Conservation (phyloP, 2,329 filamentous ascomycete species). For the Coniochaeta sp. region DNA sequence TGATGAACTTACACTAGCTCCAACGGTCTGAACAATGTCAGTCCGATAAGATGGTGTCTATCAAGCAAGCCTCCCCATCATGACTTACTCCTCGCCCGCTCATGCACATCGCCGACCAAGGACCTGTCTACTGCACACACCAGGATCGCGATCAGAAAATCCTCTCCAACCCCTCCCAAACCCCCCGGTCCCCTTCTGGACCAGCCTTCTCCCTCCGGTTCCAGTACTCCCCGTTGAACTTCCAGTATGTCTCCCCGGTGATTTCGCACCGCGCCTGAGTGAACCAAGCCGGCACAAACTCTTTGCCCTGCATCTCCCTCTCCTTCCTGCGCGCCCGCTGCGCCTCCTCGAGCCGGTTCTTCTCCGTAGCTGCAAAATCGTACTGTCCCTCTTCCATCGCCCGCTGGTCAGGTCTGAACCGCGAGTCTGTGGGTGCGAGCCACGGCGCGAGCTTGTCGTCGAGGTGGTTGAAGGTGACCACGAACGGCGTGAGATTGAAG, state of each 20-base stretch:
- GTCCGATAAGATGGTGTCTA: not conserved
- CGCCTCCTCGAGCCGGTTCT: constrained; percentile 88
- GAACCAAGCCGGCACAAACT: constrained; percentile 86
- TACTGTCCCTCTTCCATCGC: constrained; percentile 99
- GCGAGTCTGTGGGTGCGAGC: constrained; percentile 86
- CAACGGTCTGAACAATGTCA: not conserved
- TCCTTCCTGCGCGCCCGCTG: constrained; percentile 69
- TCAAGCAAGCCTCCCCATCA: not conserved
- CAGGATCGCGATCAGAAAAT: constrained; percentile 48
- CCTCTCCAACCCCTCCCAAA: constrained; percentile 69
- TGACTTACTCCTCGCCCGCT: not conserved
- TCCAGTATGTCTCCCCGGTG: constrained; percentile 87
- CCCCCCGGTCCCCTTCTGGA: constrained; percentile 40
- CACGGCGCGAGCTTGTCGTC: constrained; percentile 71
- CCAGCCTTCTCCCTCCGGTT: constrained; percentile 59
- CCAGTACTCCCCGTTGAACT: constrained; percentile 88
- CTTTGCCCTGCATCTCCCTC: constrained; percentile 70
- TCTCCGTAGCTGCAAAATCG: constrained; percentile 85
- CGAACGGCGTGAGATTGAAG: constrained; percentile 96
- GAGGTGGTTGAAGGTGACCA: constrained; percentile 86
- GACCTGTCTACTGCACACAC: not conserved
- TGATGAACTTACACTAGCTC: not conserved
- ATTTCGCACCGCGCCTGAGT: constrained; percentile 60
- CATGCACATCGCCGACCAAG: not conserved
- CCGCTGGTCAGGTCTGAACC: constrained; percentile 87